These are phyloP conservation scores for Apiospora rasikravindrae DNA, from an alignment of 2,329 filamentous ascomycete genomes.

Conservation along the genomic window DNA sequence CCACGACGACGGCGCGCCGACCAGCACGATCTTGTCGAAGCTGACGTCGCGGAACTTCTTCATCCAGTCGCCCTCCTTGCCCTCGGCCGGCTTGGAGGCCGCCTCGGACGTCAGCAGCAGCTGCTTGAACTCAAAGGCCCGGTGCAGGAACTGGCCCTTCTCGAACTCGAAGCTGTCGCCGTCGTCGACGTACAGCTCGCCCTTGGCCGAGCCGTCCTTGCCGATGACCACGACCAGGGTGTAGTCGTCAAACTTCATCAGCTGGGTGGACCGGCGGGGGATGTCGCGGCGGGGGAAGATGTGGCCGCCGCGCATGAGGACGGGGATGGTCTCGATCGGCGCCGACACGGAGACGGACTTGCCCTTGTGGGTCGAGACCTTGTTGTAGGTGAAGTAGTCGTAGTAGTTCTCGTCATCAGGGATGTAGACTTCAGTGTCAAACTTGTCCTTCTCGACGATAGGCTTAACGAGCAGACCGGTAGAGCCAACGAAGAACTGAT, in stretches of 20 bases:
- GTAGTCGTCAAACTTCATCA: constrained; percentile 96
- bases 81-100: constrained; percentile 57
- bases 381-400: constrained; percentile 89
- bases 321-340: constrained; percentile 83
- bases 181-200: constrained; percentile 89
- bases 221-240: constrained; percentile 81
- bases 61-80: constrained; percentile 71
- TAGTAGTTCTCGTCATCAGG: constrained; percentile 91
- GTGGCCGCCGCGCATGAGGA: constrained; percentile 92
- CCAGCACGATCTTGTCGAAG: constrained; percentile 83
- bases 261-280: constrained; percentile 79
- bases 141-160: constrained; percentile 86
- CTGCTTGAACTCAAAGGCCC: constrained; percentile 71
- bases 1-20: constrained; percentile 80
- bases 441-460: constrained; percentile 77
- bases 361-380: constrained; percentile 72
- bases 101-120: constrained; percentile 73
- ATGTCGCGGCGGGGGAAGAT: constrained; percentile 89
- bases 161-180: constrained; percentile 91
- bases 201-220: constrained; percentile 71
- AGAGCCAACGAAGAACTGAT: constrained; percentile 89
- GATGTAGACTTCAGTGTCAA: constrained; percentile 80
- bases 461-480: constrained; percentile 94
- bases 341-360: constrained; percentile 73
- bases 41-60: constrained; percentile 78